These are phyloP conservation scores for Priceomyces carsonii DNA, from an alignment of 805 yeast genomes.

Conservation along the genomic window DNA sequence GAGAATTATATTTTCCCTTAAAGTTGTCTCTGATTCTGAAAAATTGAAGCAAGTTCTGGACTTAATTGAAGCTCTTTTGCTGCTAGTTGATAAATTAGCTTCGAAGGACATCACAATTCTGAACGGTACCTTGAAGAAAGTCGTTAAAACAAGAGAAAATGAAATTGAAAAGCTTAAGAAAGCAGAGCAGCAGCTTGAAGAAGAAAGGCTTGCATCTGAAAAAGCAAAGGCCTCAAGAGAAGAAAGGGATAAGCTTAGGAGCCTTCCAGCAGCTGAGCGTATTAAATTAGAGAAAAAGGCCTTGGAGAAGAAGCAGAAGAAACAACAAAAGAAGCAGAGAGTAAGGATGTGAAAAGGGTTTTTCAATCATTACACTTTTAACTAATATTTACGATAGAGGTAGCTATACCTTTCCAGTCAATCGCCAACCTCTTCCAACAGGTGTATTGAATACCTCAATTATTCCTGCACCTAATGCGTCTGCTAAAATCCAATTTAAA, in stretches of 20 bases:
- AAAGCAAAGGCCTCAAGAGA: slow-evolving; percentile 69
- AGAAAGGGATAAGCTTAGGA: slow-evolving; percentile 57
- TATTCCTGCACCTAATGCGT: slow-evolving; percentile 52
- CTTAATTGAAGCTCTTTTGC: slow-evolving; percentile 56
- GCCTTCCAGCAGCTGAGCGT: slow-evolving; percentile 74
- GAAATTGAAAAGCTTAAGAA: slow-evolving; percentile 73
- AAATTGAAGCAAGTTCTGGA: slow-evolving; percentile 52
- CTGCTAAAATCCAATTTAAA: slow-evolving; percentile 51
- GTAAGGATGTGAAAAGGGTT: slow-evolving; percentile 25
- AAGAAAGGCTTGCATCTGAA: slow-evolving; percentile 69
- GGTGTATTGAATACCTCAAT: slow-evolving; percentile 55
- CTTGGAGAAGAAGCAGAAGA: slow-evolving; percentile 78
- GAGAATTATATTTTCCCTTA: slow-evolving; percentile 55
- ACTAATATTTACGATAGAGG: slow-evolving; percentile 22
- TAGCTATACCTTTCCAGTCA: slow-evolving; percentile 46
- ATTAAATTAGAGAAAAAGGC: slow-evolving; percentile 76
- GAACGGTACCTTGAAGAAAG: slow-evolving; percentile 74
- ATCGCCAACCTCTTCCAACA: slow-evolving; percentile 58
- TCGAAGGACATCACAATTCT: slow-evolving; percentile 54
- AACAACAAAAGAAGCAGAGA: slow-evolving; percentile 64
- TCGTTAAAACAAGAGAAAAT: slow-evolving; percentile 71
- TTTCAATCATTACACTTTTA: neutral
- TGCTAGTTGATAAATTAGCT: slow-evolving; percentile 59
- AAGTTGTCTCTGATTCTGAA: slow-evolving; percentile 48
- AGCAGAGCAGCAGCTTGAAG: slow-evolving; percentile 60